Evolutionary conservation across 2,329 filamentous ascomycete species (phyloP), one percentile per base, ranked within the genome.

Genomic region (Alternaria consortialis): DNA sequence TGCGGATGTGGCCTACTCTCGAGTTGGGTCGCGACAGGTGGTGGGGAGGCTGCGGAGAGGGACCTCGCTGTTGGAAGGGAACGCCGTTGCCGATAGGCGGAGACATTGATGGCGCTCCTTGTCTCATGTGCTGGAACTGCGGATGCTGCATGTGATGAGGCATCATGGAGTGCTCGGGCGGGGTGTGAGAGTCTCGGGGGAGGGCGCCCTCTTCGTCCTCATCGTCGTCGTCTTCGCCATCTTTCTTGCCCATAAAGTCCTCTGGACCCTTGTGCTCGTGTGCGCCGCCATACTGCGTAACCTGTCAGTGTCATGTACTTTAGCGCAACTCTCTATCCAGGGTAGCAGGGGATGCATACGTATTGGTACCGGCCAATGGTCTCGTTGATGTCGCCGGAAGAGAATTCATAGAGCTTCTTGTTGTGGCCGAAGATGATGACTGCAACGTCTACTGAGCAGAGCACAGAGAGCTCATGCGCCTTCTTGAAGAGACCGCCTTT

Each of bases 401-500:
- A 98, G 80, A 97, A 99, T 80, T 99, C 93, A 81, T 98, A 97
- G 27, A 99, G 86, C 83, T 98, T 98, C 86, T 98, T 99, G 81
- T 99, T 99, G 82, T 92, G 94, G 66, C 94, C 94, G 77, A 98
- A 98, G 74, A 99, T 97, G 79, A 99, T 95, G 75, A 99, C 95
- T 40, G 95, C 95, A 70, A 99, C 95, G 79, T 99, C 95, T 78
- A 99, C 95, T 39, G 94, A 97, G 80, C 95, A 99, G 65, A 99
- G 90, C 47, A 99, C 95, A 54, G 94, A 97, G 53, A 99, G 87
- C 86, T 99, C 95, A 80, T 99, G 94, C 55, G 95, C 95, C 87
- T 99, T 99, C 85, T 99, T 99, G 87, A 99, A 99, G 51, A 99
- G 85, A 74, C 95, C 95, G 73, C 94, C 95, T 82, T 99, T 99